Percentiles rank a stretch among this genome's conserved stretches.
Conservation (phyloP, 106 monocot species). For the Allium sativum region DNA sequence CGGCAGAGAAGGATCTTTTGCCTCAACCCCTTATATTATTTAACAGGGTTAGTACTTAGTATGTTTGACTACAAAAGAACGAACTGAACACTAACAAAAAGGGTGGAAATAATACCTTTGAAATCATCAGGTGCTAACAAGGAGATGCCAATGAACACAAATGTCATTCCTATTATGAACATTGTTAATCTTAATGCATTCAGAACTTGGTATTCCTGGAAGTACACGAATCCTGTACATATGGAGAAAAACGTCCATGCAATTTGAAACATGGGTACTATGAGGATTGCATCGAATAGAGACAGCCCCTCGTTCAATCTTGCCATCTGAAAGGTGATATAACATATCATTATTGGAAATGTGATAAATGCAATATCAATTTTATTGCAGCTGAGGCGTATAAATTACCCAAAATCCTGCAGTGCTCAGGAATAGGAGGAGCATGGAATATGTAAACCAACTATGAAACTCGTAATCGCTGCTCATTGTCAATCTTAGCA, state of each 20-base stretch:
- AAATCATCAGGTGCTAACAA: slow-evolving; percentile 84
- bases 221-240: slow-evolving; percentile 96
- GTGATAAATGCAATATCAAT: no score
- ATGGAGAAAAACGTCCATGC: slow-evolving; percentile 99
- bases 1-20: slow-evolving; percentile 31
- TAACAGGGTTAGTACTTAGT: slow-evolving; percentile 10
- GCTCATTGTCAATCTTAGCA: slow-evolving; percentile 76
- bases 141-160: slow-evolving; percentile 89
- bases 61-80: neutral
- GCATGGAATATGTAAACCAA: slow-evolving; percentile 90
- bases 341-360: no score
- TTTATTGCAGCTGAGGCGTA: no score
- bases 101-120: slow-evolving; percentile 37
- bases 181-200: slow-evolving; percentile 64
- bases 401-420: slow-evolving; percentile 92
- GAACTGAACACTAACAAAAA: no score
- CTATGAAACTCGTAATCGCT: slow-evolving; percentile 79
- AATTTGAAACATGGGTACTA: slow-evolving; percentile 99
- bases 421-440: slow-evolving; percentile 76
- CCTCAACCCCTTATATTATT: slow-evolving; percentile 29
- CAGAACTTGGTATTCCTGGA: slow-evolving; percentile 95
- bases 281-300: slow-evolving; percentile 92
- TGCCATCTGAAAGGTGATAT: slow-evolving; percentile 50
- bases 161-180: slow-evolving; percentile 79
- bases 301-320: slow-evolving; percentile 97